phyloP scores from a whole-genome alignment of 2,329 filamentous ascomycete genomes.

The Fusarium zealandicum region DNA sequence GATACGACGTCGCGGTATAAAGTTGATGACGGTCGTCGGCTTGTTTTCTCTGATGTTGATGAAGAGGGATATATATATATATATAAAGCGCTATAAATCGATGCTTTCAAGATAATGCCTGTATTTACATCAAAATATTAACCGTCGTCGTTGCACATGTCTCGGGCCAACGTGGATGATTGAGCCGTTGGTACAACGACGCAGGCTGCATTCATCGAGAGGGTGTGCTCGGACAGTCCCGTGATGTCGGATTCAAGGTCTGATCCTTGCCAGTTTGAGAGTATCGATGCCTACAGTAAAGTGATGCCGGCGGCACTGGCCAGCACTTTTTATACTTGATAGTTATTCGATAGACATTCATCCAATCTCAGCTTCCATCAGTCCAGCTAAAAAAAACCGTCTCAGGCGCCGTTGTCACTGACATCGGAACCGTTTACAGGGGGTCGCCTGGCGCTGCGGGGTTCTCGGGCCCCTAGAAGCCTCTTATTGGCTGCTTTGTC shows the following conservation, averaged over 20 bases:
- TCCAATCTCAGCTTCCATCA: too few relatives aligned
- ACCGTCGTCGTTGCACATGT: conserved; percentile 11
- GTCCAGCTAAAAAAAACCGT: background rate
- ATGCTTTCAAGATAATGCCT: too few relatives aligned
- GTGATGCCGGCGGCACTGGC: background rate
- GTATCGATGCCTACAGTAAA: background rate
- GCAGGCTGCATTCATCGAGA: conserved; percentile 1
- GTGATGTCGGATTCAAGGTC: conserved; percentile 10
- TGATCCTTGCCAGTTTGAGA: background rate
- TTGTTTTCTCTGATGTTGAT: background rate
- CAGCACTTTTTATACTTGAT: background rate
- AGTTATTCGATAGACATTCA: too few relatives aligned
- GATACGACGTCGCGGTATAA: background rate
- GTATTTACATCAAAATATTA: too few relatives aligned
- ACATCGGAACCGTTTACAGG: background rate
- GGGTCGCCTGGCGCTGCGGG: conserved; percentile 2
- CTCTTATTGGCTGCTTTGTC: background rate
- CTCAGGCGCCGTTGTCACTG: background rate
- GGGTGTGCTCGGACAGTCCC: conserved; percentile 26
- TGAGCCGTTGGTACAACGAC: conserved; percentile 5
- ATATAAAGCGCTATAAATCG: background rate
- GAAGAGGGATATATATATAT: background rate
- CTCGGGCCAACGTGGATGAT: background rate
- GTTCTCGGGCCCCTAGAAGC: background rate
- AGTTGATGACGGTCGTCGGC: background rate